Conservation (phyloP, 352 stramenopile genomes). For the Thraustochytrium sp. region DNA sequence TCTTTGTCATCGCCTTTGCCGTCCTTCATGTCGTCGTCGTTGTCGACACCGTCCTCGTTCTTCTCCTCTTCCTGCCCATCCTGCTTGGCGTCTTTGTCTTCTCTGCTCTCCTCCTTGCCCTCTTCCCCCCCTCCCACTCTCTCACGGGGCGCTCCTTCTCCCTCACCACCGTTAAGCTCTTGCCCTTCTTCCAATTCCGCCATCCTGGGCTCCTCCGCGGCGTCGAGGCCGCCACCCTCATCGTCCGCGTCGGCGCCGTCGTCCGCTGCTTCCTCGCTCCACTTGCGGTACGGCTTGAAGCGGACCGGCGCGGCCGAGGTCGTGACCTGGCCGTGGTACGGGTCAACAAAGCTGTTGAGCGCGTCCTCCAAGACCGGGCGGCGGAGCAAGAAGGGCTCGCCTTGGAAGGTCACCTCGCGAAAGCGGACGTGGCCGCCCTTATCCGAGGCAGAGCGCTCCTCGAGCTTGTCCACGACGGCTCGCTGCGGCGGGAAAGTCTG, state of each 20-base stretch:
- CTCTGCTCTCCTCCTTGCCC: no score
- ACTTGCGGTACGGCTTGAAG: constrained; percentile 22
- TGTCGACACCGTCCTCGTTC: neutral
- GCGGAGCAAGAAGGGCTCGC: neutral
- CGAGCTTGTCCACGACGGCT: constrained; percentile 21
- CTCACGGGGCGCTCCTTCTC: no score
- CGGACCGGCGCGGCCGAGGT: neutral
- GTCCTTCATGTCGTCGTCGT: neutral
- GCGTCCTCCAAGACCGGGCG: neutral
- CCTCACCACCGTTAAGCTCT: no score
- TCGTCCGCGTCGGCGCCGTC: neutral
- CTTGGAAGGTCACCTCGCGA: constrained; percentile 29
- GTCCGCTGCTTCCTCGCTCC: neutral
- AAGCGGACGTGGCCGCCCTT: constrained; percentile 17
- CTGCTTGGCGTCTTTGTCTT: no score
- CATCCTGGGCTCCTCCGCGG: no score
- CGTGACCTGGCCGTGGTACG: constrained; percentile 15
- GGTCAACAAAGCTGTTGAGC: constrained; percentile 31
- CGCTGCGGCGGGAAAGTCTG: neutral
- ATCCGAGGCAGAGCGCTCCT: neutral
- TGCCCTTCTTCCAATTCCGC: no score
- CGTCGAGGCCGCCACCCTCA: no score
- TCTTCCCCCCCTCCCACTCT: no score
- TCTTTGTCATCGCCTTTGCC: neutral
- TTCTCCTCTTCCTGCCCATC: no score